Evolutionary conservation across 164 flowering plant species (phyloP).

Genomic region (Umbilicus rupestris): DNA sequence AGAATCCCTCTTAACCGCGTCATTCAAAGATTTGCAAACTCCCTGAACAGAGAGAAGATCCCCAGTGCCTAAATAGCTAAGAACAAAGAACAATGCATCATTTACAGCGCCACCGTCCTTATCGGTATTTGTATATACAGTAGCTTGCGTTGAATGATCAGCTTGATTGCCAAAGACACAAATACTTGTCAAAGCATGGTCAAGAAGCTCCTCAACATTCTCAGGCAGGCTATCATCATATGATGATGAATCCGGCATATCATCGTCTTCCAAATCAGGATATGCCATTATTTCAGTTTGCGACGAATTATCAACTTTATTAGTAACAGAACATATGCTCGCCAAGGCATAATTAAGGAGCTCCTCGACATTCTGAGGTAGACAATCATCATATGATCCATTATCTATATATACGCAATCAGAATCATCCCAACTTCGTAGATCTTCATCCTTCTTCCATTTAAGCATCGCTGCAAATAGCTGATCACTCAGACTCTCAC

Average conservation of each 20-base stretch:
- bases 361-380: too few species aligned
- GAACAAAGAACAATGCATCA: slow-evolving; percentile 38
- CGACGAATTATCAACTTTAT: too few species aligned
- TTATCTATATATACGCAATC: too few species aligned
- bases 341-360: too few species aligned
- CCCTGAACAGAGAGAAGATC: slow-evolving; percentile 59
- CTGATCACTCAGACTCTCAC: too few species aligned
- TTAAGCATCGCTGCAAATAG: too few species aligned
- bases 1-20: slow-evolving; percentile 33
- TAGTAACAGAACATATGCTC: too few species aligned
- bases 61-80: slow-evolving; percentile 43
- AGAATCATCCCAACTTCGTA: too few species aligned
- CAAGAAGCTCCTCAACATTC: slow-evolving; percentile 2
- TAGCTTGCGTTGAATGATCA: slow-evolving; percentile 1
- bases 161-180: neutral
- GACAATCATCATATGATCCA: too few species aligned
- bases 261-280: neutral
- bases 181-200: slow-evolving; percentile 5
- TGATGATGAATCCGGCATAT: neutral
- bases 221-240: slow-evolving; percentile 5
- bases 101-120: slow-evolving; percentile 35
- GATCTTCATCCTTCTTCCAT: too few species aligned
- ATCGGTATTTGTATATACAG: slow-evolving; percentile 3
- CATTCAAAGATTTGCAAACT: slow-evolving; percentile 45
- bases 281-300: too few species aligned